Evolutionary conservation across 495 filamentous ascomycete genomes (phyloP).

Genomic region (Annulohypoxylon moriforme): DNA sequence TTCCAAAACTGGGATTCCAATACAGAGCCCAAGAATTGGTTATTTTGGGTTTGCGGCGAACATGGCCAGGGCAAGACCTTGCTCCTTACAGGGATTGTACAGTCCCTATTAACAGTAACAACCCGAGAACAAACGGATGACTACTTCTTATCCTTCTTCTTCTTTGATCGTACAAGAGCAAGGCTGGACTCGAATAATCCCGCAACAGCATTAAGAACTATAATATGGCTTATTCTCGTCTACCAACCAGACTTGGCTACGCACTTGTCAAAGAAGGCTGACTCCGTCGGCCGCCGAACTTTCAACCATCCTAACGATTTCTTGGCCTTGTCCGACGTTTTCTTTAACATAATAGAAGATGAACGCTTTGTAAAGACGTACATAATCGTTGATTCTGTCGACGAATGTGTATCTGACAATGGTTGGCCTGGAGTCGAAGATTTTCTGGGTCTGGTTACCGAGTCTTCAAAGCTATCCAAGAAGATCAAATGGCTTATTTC

Average conservation of each 20-base stretch:
- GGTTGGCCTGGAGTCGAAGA: not conserved
- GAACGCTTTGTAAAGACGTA: not conserved
- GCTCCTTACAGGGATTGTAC: not conserved
- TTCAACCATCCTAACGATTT: not conserved
- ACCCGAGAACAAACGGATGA: not conserved
- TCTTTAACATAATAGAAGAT: not conserved
- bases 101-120: not conserved
- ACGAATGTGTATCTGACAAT: not conserved
- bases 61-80: not conserved
- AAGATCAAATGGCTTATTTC: conserved; percentile 1
- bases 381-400: not conserved
- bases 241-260: not conserved
- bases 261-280: not conserved
- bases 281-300: not conserved
- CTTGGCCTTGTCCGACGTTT: not conserved
- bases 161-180: not conserved
- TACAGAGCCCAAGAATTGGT: not conserved
- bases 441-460: not conserved
- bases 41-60: not conserved
- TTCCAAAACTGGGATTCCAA: not conserved
- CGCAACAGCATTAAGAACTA: not conserved
- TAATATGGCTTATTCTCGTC: not conserved
- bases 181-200: not conserved
- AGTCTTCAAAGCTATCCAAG: not conserved
- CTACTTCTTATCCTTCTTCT: not conserved